Base-by-base conservation (phyloP, 1,284 basidiomycete genomes). In the Marasmius oreades region DNA sequence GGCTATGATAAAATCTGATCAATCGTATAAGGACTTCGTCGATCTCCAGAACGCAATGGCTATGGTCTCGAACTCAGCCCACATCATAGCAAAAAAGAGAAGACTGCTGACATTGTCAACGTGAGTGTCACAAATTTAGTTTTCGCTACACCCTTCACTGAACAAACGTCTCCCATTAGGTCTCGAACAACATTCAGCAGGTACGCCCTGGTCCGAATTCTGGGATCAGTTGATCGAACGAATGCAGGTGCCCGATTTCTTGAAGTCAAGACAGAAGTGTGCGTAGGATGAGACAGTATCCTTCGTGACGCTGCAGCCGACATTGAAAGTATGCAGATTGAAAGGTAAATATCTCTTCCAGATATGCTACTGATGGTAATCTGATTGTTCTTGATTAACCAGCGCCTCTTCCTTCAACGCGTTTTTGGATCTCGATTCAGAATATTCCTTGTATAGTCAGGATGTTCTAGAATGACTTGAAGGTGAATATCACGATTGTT, bases 191-290 rank as follows among this genome's bases (percentile, higher is more conserved):
- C 26, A 50, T 50, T 5, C 23, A 33, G 12, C n/a, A 50, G 47
- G 44, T 23, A 23, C 22, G 44, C 14, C 12, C 24, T 5, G n/a
- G 14, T 4, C 11, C n/a, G 44, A 10, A 22, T 20, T 45, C 5
- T 45, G 5, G 5, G 20, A 20, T 23, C 39, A 42, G 4, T 22
- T 45, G 12, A 23, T 4, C 20, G 24, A 11, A 45, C 12, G 31
- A 52, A 43, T 56, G 4, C 56, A 82, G 76, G 74, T 72, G 18
- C 67, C 82, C 76, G 70, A 44, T 76, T 81, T 52, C 71, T 71
- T 31, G 68, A 65, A 47, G 70, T 79, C 24, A 71, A 66, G 52
- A 71, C 66, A n/a, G 73, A 77, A 20, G 70, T 77, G 14, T 74
- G 73, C 11, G 62, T 63, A 5, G 74, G 73, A 31, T 69, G 75